Conservation (phyloP, 2,329 filamentous ascomycete species). For the Hypoxylon sp. region DNA sequence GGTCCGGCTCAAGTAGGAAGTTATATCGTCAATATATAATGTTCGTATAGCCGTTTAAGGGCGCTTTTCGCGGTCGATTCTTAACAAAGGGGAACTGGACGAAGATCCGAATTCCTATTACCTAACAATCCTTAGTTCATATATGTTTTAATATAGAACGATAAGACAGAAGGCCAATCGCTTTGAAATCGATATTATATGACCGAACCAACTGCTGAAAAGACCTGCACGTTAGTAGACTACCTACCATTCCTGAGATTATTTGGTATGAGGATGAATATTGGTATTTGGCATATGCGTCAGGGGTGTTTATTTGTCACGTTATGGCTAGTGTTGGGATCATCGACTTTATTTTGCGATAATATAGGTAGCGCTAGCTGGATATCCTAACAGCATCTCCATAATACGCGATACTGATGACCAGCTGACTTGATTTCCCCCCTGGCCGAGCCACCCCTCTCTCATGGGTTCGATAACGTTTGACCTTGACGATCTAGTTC, state of each 20-base stretch:
- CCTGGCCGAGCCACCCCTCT: conserved; percentile 1
- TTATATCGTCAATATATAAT: conserved; percentile 9
- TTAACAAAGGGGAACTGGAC: background rate
- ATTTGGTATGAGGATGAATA: conserved; percentile 11
- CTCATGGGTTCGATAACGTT: conserved; percentile 6
- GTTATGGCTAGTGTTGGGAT: conserved; percentile 15
- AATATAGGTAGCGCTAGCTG: conserved; percentile 17
- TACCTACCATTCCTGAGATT: conserved; percentile 19
- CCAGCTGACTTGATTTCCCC: conserved; percentile 12
- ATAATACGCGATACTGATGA: conserved; percentile 24
- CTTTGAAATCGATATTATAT: conserved; percentile 1
- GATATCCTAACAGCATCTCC: conserved; percentile 13
- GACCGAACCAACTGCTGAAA: background rate
- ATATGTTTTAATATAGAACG: conserved; percentile 7
- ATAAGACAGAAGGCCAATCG: conserved; percentile 11
- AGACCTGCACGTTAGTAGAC: conserved; percentile 5
- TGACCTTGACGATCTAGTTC: background rate
- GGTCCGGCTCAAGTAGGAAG: conserved; percentile 13
- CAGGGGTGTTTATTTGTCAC: conserved; percentile 12
- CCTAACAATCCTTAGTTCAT: conserved; percentile 11
- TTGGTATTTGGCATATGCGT: conserved; percentile 9
- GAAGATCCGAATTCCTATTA: conserved; percentile 15
- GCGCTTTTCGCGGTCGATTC: conserved; percentile 13
- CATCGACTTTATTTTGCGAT: conserved; percentile 15
- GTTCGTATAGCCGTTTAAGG: background rate